These are phyloP conservation scores for Lophiostoma macrostomum DNA, from an alignment of 495 filamentous ascomycete genomes.

Conservation along the genomic window DNA sequence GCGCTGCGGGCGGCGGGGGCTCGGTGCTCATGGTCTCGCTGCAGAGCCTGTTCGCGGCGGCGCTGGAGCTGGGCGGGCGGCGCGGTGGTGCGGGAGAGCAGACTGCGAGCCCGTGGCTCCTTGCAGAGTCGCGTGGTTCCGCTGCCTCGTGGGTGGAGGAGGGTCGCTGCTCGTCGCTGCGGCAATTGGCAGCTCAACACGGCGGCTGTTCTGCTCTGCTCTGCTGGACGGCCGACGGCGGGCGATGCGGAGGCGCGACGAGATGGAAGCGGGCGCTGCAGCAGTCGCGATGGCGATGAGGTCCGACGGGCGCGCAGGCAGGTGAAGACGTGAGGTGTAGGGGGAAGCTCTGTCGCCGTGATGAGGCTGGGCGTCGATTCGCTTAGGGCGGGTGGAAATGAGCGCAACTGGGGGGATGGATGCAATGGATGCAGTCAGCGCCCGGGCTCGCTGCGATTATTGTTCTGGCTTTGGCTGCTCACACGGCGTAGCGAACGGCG, in stretches of 20 bases:
- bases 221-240: conserved; percentile 8
- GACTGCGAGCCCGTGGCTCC: conserved; percentile 26
- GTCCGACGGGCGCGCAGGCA: not conserved
- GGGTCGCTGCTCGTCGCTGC: not conserved
- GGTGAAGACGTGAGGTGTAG: conserved; percentile 1
- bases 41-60: conserved; percentile 9
- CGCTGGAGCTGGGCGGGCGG: not conserved
- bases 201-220: conserved; percentile 4
- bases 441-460: too few species aligned
- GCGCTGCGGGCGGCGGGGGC: conserved; percentile 39
- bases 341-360: conserved; percentile 8
- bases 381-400: conserved; percentile 26
- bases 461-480: conserved; percentile 5
- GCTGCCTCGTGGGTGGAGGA: conserved; percentile 21
- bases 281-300: conserved; percentile 3
- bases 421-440: not conserved
- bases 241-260: conserved; percentile 12
- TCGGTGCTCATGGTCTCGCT: conserved; percentile 52
- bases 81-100: not conserved
- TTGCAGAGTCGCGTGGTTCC: conserved; percentile 31
- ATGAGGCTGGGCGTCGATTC: conserved; percentile 23
- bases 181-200: conserved; percentile 1
- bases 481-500: not conserved
- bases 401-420: not conserved
- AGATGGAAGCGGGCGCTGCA: conserved; percentile 10